Conservation (phyloP, 2,329 filamentous ascomycete genomes). For the Botrytis byssoidea region DNA sequence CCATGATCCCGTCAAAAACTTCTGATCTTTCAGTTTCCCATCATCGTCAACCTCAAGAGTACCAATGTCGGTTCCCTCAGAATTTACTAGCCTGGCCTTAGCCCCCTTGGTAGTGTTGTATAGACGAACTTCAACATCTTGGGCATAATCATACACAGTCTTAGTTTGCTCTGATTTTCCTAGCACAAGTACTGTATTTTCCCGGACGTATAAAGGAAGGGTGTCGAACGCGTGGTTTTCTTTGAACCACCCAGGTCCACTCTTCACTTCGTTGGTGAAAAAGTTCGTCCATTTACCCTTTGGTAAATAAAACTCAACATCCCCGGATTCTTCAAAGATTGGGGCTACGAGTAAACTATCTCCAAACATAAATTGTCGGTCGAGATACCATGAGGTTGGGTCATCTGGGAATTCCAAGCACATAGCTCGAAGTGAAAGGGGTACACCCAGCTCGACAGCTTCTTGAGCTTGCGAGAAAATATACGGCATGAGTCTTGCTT, state of each 20-base stretch:
- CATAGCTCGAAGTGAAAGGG: constrained; percentile 55
- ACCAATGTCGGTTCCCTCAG: constrained; percentile 44
- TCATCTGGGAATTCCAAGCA: constrained; percentile 61
- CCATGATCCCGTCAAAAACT: constrained; percentile 43
- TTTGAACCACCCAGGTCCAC: constrained; percentile 46
- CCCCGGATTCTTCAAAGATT: constrained; percentile 55
- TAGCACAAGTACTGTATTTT: constrained; percentile 38
- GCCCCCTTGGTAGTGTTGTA: constrained; percentile 47
- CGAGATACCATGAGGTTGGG: constrained; percentile 55
- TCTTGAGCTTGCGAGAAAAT: constrained; percentile 52
- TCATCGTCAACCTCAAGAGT: constrained; percentile 43
- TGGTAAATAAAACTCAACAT: constrained; percentile 56
- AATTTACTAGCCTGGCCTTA: constrained; percentile 45
- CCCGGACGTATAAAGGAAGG: constrained; percentile 47
- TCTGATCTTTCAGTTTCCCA: constrained; percentile 43
- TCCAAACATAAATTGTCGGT: constrained; percentile 63
- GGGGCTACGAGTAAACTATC: constrained; percentile 56
- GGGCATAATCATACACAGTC: constrained; percentile 37
- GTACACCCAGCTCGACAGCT: constrained; percentile 50
- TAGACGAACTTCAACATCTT: constrained; percentile 45
- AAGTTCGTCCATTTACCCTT: constrained; percentile 51
- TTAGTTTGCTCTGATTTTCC: constrained; percentile 34
- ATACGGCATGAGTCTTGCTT: constrained; percentile 58
- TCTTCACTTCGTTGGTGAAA: constrained; percentile 44
- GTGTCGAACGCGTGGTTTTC: constrained; percentile 50